A percentile compares a stretch with the other conserved stretches of the same genome.
phyloP scores from a whole-genome alignment of 2,329 filamentous ascomycete species.

The Pseudopyrenochaeta lycopersici region DNA sequence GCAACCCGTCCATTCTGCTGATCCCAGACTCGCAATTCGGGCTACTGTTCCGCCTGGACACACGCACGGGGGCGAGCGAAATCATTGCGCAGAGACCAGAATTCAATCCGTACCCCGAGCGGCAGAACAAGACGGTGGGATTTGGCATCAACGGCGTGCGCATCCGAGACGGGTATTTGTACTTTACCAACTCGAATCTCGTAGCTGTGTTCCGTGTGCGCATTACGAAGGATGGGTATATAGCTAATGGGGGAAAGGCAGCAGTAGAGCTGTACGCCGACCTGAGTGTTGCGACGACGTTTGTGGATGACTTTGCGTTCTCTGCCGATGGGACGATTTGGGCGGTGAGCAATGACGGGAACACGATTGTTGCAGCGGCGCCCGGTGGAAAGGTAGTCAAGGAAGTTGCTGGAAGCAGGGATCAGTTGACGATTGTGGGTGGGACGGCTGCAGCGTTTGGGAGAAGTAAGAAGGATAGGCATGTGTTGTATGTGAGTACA shows the following conservation, averaged over 20 bases:
- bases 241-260: conserved; percentile 6
- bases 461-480: conserved; percentile 1
- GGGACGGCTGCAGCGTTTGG: conserved; percentile 12
- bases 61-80: conserved; percentile 3
- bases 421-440: conserved; percentile 11
- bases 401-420: conserved; percentile 2
- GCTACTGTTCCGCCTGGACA: conserved; percentile 11
- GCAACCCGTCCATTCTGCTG: background rate
- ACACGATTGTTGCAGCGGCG: conserved; percentile 7
- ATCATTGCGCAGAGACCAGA: conserved; percentile 11
- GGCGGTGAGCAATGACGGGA: conserved; percentile 12
- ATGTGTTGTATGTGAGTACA: conserved; percentile 14
- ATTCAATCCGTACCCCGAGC: conserved; percentile 10
- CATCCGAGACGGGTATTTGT: conserved; percentile 4
- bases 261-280: conserved; percentile 9
- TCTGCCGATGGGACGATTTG: conserved; percentile 6
- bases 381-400: background rate
- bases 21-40: conserved; percentile 11
- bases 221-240: conserved; percentile 8
- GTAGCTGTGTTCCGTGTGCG: conserved; percentile 7
- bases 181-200: conserved; percentile 14
- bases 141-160: conserved; percentile 16
- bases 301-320: conserved; percentile 15
- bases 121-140: conserved; percentile 11
- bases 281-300: conserved; percentile 5